Conservation (phyloP, 495 filamentous ascomycete genomes). For the Rhizodiscina lignyota region DNA sequence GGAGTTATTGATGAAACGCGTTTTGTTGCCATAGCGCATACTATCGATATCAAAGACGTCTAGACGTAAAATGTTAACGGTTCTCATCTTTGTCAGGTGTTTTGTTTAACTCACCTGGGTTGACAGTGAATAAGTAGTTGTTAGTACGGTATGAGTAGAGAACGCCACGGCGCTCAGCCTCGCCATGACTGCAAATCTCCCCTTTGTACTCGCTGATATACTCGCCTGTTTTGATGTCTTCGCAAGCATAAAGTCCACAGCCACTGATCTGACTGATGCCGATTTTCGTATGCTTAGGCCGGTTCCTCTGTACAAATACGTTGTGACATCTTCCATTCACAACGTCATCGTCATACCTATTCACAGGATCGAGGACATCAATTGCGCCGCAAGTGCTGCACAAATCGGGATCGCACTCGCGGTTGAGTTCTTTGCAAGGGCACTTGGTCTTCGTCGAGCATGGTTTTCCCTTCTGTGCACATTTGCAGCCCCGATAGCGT, state of each 20-base stretch:
- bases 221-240: constrained; percentile 38
- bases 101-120: constrained; percentile 30
- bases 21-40: constrained; percentile 30
- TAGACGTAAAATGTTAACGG: no score
- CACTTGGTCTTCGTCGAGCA: constrained; percentile 36
- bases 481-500: constrained; percentile 51
- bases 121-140: constrained; percentile 50
- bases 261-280: constrained; percentile 46
- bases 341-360: constrained; percentile 34
- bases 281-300: constrained; percentile 39
- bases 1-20: constrained; percentile 56
- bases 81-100: no score
- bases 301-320: constrained; percentile 40
- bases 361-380: constrained; percentile 43
- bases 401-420: constrained; percentile 57
- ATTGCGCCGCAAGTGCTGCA: constrained; percentile 47
- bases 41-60: constrained; percentile 29
- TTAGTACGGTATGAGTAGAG: constrained; percentile 43
- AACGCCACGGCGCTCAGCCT: constrained; percentile 46
- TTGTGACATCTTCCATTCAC: constrained; percentile 48
- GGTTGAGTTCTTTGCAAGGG: constrained; percentile 39
- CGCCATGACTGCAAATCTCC: constrained; percentile 46
- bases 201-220: constrained; percentile 61
- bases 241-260: constrained; percentile 48
- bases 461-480: constrained; percentile 31